A percentile compares a stretch with the other conserved stretches of the same genome.
phyloP scores from a whole-genome alignment of 306 rosid species.

The Medicago arabica region DNA sequence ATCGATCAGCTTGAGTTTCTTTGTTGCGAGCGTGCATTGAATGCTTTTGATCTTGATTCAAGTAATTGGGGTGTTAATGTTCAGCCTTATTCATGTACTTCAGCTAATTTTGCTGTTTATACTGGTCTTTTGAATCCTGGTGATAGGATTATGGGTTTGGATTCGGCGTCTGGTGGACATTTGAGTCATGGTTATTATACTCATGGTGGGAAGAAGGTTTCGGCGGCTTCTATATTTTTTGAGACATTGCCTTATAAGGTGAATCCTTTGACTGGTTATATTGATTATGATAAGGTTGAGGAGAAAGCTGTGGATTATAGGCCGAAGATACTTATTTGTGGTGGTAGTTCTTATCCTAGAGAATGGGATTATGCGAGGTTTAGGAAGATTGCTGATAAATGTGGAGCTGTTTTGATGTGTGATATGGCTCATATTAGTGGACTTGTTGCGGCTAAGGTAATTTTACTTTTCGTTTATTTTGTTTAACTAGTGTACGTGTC shows the following conservation, averaged over 20 bases:
- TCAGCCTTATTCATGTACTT: constrained; percentile 87
- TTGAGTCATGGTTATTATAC: constrained; percentile 87
- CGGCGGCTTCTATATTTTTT: constrained; percentile 77
- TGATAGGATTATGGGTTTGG: constrained; percentile 88
- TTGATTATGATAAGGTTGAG: constrained; percentile 85
- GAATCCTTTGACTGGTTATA: constrained; percentile 71
- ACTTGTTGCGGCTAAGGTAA: constrained; percentile 85
- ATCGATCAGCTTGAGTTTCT: constrained; percentile 85
- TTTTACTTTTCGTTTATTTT: constrained; percentile 19
- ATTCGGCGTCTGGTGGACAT: constrained; percentile 89
- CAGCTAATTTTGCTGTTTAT: constrained; percentile 84
- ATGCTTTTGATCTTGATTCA: constrained; percentile 69
- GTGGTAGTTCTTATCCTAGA: constrained; percentile 87
- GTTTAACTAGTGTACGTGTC: neutral
- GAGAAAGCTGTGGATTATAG: constrained; percentile 80
- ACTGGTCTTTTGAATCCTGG: constrained; percentile 76
- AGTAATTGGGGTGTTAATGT: constrained; percentile 91
- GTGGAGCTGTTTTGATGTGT: constrained; percentile 84
- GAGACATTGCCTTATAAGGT: constrained; percentile 80
- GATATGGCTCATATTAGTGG: constrained; percentile 96
- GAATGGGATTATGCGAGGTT: constrained; percentile 85
- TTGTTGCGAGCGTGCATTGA: constrained; percentile 73
- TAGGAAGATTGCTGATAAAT: constrained; percentile 78
- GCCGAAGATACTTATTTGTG: constrained; percentile 85
- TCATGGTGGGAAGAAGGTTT: constrained; percentile 73